A percentile compares a stretch with the other conserved stretches of the same genome.
Conservation (phyloP, 306 rosid genomes). For the peach (Prunus persica) region Prunus_persica_NCBIv2 NC_034009.1:10060001-10060500, state of each 20-base stretch:
- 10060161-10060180: constrained; percentile 33
- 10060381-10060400: too few relatives aligned
- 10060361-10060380: neutral
- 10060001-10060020: constrained; percentile 13
- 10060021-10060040: constrained; percentile 13
- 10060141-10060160: constrained; percentile 42
- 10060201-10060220: constrained; percentile 15
- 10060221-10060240: constrained; percentile 30
- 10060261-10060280: constrained; percentile 5
- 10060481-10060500: neutral
- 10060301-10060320: constrained; percentile 40
- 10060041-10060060: constrained; percentile 11
- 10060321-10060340: constrained; percentile 19
- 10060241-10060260: constrained; percentile 43
- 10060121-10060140: constrained; percentile 45
- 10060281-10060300: constrained; percentile 22
- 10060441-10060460: constrained; percentile 26
- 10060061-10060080: constrained; percentile 16
- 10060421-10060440: neutral
- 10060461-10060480: constrained; percentile 28
- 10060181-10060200: constrained; percentile 15
- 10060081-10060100: neutral
- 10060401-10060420: too few relatives aligned
- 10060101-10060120: neutral
- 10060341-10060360: constrained; percentile 23